phyloP scores from a whole-genome alignment of 768 basidiomycete species.

The Boletus patriciae region DNA sequence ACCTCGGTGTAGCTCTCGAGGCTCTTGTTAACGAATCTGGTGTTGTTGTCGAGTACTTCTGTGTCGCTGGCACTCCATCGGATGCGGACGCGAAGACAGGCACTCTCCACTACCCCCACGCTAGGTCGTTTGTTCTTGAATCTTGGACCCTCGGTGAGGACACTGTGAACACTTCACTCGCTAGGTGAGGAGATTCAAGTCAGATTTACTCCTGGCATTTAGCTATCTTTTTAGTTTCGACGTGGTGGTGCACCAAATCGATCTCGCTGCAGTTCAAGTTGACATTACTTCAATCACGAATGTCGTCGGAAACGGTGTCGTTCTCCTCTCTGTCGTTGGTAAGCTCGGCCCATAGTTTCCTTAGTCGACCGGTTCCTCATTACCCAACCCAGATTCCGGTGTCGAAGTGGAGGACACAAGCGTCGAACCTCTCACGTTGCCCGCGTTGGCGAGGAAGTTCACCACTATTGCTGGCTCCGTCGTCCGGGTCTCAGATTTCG shows the following conservation, averaged over 20 bases:
- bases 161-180: neutral
- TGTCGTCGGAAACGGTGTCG: conserved; percentile 24
- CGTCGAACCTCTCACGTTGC: conserved; percentile 17
- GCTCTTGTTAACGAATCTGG: conserved; percentile 17
- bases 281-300: conserved; percentile 26
- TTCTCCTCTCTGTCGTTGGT: conserved; percentile 27
- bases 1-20: conserved; percentile 17
- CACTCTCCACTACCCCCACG: conserved; percentile 8
- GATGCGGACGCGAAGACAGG: conserved; percentile 27
- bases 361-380: neutral
- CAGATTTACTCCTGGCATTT: neutral
- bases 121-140: conserved; percentile 21
- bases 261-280: conserved; percentile 20
- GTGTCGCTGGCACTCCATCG: conserved; percentile 17
- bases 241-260: conserved; percentile 22
- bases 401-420: conserved; percentile 13
- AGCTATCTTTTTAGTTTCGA: conserved; percentile 12
- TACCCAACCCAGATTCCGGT: conserved; percentile 13
- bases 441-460: conserved; percentile 9
- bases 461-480: conserved; percentile 11
- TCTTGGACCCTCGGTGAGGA: conserved; percentile 18
- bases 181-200: conserved; percentile 7
- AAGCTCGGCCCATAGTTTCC: neutral
- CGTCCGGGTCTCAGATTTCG: conserved; percentile 12
- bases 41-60: conserved; percentile 19